Evolutionary conservation across 805 yeast genomes (phyloP), one percentile per base, ranked within the genome.

Genomic region (Zygotorulaspora danielsina): DNA sequence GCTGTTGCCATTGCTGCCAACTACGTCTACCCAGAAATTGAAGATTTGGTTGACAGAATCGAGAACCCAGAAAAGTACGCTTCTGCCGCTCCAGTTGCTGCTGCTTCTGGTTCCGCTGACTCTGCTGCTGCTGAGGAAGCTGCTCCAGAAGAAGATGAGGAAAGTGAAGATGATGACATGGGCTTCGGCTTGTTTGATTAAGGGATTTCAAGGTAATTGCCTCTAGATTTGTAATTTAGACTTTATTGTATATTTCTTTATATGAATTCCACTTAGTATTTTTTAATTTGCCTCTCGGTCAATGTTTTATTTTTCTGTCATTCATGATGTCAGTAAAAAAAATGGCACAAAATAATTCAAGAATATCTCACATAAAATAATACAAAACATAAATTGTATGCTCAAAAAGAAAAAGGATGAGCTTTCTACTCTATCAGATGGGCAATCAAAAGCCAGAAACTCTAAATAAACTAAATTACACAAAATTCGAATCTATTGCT

Each of bases 11-110:
- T 93, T 75, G 98, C 96, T 67, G 81, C 97, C 67, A 96, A 93
- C 72, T 93, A 89, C 86, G 84, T 96, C 67, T 93, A 83, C 78
- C 97, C 94, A 76, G 97, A 96, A 73, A 85, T 96, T 60, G 99
- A 89, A 79, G 89, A 90, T 59, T 82, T 93, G 78, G 87, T 87
- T 84, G 99, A 93, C 84, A 86, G 97, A 78, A 78, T 93, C 65
- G 97, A 96, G 72, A 90, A 93, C 94, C 99, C 99, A 72, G 97
- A 93, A 55, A 96, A 96, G 72, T 93, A 90, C 76, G 98, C 97
- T 69, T 83, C 97, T 66, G 94, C 96, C 75, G 97, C 97, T 65
- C 96, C 97, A 64, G 96, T 75, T 69, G 96, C 96, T 64, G 83
- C 84, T 67, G 86, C 94, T 61, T 78, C 85, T 62, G 60, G 75